Evolutionary conservation across 2,329 filamentous ascomycete species (phyloP), one percentile per base, ranked within the genome.

Genomic region (Fusarium tjaetaba): DNA sequence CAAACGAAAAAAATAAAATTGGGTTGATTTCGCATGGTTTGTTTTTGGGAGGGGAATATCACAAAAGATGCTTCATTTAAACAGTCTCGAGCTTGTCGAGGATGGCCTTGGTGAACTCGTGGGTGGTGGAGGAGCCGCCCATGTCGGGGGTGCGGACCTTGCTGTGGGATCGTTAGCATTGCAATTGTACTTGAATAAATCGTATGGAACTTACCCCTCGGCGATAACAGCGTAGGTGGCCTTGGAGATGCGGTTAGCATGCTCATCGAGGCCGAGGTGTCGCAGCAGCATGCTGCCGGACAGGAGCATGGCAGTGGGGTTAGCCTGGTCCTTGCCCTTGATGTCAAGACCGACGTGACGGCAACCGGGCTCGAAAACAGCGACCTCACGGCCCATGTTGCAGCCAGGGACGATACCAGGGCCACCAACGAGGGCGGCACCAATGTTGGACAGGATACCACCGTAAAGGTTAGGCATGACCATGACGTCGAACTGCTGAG

Each of bases 391-490:
- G 81, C 96, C 96, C 95, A 99, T 99, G 90, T 98, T 99, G 91
- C 95, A 98, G 80, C 96, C 96, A 69, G 96, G 96, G 49, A 99
- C 96, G 77, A 99, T 94, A 85, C 96, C 96, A 61, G 96, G 96
- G 60, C 96, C 96, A 83, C 96, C 96, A 78, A 99, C 96, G 43
- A 99, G 93, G 74, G 96, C 96, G 80, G 96, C 96, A 78, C 95
- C 96, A 81, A 99, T 97, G 90, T 99, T 99, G 88, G 96, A 98
- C 77, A 99, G 89, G 81, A 99, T 99, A 83, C 96, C 95, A 85
- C 96, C 96, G 90, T 98, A 98, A 82, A 98, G 88, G 89, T 99
- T 99, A 81, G 96, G 96, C 95, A 98, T 98, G 84, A 99, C 96
- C 92, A 99, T 94, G 80, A 99, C 96, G 84, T 99, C 96, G 83